Evolutionary conservation across 345 rosid genomes (phyloP), one percentile per base, ranked within the genome.

Genomic region (Diplotaxis tenuifolia): DNA sequence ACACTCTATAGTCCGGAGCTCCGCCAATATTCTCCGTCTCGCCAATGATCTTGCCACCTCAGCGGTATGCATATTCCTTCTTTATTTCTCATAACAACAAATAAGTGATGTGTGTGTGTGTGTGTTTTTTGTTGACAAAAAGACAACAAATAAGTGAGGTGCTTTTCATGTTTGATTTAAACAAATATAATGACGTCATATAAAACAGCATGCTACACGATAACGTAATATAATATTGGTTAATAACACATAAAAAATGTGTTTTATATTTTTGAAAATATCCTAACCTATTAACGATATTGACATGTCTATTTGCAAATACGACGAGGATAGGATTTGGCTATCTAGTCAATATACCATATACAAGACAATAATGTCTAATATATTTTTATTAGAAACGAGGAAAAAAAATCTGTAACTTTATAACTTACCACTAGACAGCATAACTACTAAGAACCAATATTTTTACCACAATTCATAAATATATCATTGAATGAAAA

Each of bases 21-120:
- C 82, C 0, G 80, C 86, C 9, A 29, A 56, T 4, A 58, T 78
- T 58, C 4, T 76, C 9, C 73, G 83, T 22, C 66, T 80, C 7
- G 67, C 61, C 3, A 53, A 83, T 27, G 87, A 83, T 32, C 28
- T 85, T 1, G 86, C 72, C 29, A 85, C 88, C 27, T 77, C 84
- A 10, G 25, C 70, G 68, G 86, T 83, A 59, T 9, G 27, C 19
- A 45, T 45, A n/a, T n/a, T 40, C 42, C 42, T 36, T 36, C 14
- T 36, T 40, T 11, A 40, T 40, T 40, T 40, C 9, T 40, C 47
- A 40, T 40, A 40, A 40, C 47, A 40, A 14, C 47, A 40, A 40
- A 36, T 10, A 10, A 36, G 42, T 36, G 42, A 36, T 36, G 14
- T 10, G n/a, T n/a, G n/a, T n/a, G n/a, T n/a, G n/a, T n/a, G n/a